phyloP scores from a whole-genome alignment of 2,329 filamentous ascomycete species.

The Pyrenochaeta sp. region DNA sequence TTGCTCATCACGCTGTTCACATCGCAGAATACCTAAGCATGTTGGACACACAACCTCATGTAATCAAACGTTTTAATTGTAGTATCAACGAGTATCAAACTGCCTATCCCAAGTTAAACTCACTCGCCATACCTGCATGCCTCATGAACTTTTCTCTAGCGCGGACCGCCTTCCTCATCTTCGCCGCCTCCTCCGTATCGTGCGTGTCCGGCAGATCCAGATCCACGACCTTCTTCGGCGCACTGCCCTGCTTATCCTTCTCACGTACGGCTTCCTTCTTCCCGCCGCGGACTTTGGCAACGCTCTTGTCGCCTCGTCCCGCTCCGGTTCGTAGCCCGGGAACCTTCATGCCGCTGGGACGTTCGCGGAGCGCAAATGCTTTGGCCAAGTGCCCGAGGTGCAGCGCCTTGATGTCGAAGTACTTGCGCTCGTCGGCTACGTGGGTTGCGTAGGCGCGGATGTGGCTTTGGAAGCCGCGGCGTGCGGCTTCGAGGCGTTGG shows the following conservation, averaged over 20 bases:
- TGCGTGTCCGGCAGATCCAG: constrained; percentile 49
- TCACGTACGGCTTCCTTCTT: constrained; percentile 45
- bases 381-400: constrained; percentile 95
- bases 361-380: constrained; percentile 87
- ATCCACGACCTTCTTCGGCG: constrained; percentile 29
- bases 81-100: neutral
- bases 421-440: constrained; percentile 79
- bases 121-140: constrained; percentile 64
- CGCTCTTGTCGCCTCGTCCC: constrained; percentile 37
- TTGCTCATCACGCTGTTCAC: no score
- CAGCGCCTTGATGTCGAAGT: constrained; percentile 90
- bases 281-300: constrained; percentile 52
- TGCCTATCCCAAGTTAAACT: constrained; percentile 71
- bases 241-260: constrained; percentile 28
- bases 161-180: constrained; percentile 66
- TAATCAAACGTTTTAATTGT: no score
- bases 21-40: no score
- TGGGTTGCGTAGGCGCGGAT: constrained; percentile 96
- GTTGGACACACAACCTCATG: no score
- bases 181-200: constrained; percentile 66
- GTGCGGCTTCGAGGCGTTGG: constrained; percentile 78
- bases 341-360: constrained; percentile 77
- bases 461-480: constrained; percentile 88
- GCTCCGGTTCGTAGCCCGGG: constrained; percentile 58
- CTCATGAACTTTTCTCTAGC: constrained; percentile 54